These are phyloP conservation scores for Dictyostelium capitatum DNA, from an alignment of 78 protist genomes.

Conservation along the genomic window DNA sequence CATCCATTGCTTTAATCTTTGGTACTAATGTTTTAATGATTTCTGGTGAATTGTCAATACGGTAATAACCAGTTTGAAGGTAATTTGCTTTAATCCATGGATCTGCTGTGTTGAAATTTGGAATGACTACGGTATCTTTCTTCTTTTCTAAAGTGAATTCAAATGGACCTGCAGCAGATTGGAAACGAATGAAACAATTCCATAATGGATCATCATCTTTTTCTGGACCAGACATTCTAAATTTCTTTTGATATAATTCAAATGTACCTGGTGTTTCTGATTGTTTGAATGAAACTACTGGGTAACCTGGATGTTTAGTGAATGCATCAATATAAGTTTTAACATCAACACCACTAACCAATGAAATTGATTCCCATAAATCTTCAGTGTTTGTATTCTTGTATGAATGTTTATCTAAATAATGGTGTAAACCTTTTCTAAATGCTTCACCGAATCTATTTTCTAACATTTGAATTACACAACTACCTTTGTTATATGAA, in stretches of 20 bases:
- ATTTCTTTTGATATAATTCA: conserved; percentile 50
- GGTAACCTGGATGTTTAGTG: conserved; percentile 91
- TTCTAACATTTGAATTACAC: conserved; percentile 91
- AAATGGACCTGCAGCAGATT: conserved; percentile 10
- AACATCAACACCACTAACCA: conserved; percentile 75
- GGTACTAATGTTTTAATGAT: conserved; percentile 13
- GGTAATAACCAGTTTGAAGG: conserved; percentile 86
- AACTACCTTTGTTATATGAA: conserved; percentile 86
- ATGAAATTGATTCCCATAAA: conserved; percentile 91
- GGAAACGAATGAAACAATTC: conserved; percentile 40
- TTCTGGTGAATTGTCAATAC: conserved; percentile 71
- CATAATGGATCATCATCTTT: conserved; percentile 46
- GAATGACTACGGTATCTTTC: neutral
- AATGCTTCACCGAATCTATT: conserved; percentile 84
- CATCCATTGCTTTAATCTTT: conserved; percentile 16
- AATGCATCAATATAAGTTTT: conserved; percentile 84
- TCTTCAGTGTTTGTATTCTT: conserved; percentile 89
- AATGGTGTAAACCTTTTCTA: conserved; percentile 83
- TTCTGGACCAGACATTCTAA: conserved; percentile 18
- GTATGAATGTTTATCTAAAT: conserved; percentile 80
- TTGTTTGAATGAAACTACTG: conserved; percentile 84
- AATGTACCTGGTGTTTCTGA: conserved; percentile 24
- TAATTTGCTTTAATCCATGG: conserved; percentile 91
- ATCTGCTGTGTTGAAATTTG: neutral
- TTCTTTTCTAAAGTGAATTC: conserved; percentile 20